These are phyloP conservation scores for Centrapalus pauciflorus DNA, from an alignment of 129 eudicot genomes.

Conservation along the genomic window DNA sequence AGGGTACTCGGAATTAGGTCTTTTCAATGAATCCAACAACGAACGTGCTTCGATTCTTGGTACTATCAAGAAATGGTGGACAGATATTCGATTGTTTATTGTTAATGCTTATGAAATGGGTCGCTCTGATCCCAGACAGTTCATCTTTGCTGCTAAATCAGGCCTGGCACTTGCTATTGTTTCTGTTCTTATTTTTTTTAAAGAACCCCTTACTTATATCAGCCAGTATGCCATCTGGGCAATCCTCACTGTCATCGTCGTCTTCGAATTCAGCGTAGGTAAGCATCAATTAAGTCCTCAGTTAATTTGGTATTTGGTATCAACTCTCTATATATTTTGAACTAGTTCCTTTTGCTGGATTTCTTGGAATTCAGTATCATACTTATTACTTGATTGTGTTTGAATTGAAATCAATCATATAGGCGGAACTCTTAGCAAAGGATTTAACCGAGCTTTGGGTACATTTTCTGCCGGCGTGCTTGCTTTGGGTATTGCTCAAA, in stretches of 20 bases:
- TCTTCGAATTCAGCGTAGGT: constrained; percentile 96
- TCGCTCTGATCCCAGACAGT: constrained; percentile 70
- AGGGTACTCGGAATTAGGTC: constrained; percentile 38
- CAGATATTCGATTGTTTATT: constrained; percentile 19
- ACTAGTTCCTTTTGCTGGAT: no score
- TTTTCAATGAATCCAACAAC: constrained; percentile 28
- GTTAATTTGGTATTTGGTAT: no score
- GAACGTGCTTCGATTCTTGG: constrained; percentile 14
- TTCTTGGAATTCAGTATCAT: no score
- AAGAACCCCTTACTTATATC: constrained; percentile 55
- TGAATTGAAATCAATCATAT: no score
- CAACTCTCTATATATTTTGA: no score
- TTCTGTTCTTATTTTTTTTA: constrained; percentile 79
- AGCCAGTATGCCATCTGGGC: constrained; percentile 83
- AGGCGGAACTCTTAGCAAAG: constrained; percentile 96
- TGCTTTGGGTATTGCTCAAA: constrained; percentile 67
- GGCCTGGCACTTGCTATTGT: constrained; percentile 77
- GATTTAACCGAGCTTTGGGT: constrained; percentile 87
- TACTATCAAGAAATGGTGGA: constrained; percentile 30
- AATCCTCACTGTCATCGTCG: constrained; percentile 88
- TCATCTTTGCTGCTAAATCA: constrained; percentile 81
- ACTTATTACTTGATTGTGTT: constrained; percentile 6
- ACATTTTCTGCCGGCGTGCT: constrained; percentile 82
- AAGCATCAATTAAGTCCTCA: no score
- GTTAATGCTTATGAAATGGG: constrained; percentile 63